A percentile compares a stretch with the other conserved stretches of the same genome.
phyloP scores from a whole-genome alignment of 768 basidiomycete genomes.

The Tylopilus plumbeoviolaceoides region DNA sequence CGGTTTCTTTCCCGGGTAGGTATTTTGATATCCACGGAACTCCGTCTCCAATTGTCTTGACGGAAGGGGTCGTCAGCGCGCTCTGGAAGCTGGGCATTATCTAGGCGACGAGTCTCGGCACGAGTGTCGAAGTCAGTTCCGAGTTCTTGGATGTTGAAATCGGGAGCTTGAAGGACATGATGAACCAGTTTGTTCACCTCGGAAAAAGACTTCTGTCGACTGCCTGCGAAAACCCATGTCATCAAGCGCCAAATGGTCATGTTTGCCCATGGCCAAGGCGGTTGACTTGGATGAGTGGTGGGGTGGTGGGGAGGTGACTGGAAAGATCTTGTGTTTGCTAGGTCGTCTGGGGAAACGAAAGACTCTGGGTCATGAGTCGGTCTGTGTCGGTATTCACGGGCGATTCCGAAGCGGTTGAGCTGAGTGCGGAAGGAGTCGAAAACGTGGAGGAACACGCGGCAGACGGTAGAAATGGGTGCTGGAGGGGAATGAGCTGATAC shows the following conservation, averaged over 20 bases:
- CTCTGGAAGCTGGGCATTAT: not conserved
- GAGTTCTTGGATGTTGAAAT: too few species aligned
- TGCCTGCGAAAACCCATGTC: constrained; percentile 7
- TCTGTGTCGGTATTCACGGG: not conserved
- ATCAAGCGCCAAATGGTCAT: too few species aligned
- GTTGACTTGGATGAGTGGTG: not conserved
- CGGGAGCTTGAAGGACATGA: not conserved
- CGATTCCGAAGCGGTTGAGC: too few species aligned
- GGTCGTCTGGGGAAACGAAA: not conserved
- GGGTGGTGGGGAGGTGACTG: too few species aligned
- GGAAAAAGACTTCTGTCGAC: not conserved
- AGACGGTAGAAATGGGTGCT: too few species aligned
- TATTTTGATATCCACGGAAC: not conserved
- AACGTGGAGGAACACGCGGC: too few species aligned
- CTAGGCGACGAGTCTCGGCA: not conserved
- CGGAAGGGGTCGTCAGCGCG: too few species aligned
- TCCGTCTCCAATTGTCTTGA: too few species aligned
- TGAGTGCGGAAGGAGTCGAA: too few species aligned
- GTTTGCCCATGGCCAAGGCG: too few species aligned
- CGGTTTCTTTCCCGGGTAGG: not conserved
- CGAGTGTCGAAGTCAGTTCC: not conserved
- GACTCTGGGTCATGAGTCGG: constrained; percentile 6
- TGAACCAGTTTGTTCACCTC: not conserved
- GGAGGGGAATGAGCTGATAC: too few species aligned
- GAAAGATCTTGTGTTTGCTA: not conserved